Conservation (phyloP, 1,139 yeast species). For the Meyerozyma athensensis region DNA sequence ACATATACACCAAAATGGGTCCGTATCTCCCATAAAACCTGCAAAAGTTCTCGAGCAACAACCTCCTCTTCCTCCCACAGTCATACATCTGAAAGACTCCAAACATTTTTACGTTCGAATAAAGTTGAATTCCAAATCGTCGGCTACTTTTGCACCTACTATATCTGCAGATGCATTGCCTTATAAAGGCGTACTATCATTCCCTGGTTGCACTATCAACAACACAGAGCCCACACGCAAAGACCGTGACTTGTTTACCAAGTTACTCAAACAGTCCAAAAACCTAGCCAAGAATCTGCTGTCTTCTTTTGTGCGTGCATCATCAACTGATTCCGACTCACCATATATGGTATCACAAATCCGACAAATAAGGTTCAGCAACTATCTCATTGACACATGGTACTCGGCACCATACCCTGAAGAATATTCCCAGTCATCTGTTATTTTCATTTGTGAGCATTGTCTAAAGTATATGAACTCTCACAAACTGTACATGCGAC, state of each 20-base stretch:
- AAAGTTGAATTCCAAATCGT: not conserved
- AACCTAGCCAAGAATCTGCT: slow-evolving; percentile 9
- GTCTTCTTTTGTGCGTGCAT: slow-evolving; percentile 2
- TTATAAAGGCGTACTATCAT: slow-evolving; percentile 58
- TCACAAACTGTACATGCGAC: slow-evolving; percentile 64
- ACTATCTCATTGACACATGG: slow-evolving; percentile 82
- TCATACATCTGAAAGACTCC: too few relatives aligned
- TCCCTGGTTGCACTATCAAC: slow-evolving; percentile 56
- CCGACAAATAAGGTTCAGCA: slow-evolving; percentile 61
- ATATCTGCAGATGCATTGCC: slow-evolving; percentile 31
- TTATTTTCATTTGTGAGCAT: slow-evolving; percentile 74
- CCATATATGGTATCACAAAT: slow-evolving; percentile 25
- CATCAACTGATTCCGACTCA: not conserved
- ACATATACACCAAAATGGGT: not conserved
- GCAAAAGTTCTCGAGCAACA: too few relatives aligned
- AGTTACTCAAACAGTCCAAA: slow-evolving; percentile 22
- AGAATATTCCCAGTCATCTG: slow-evolving; percentile 61
- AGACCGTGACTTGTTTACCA: slow-evolving; percentile 48
- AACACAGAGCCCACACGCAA: slow-evolving; percentile 54
- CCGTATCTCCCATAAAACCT: not conserved
- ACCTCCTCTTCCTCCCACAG: too few relatives aligned
- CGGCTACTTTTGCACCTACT: not conserved
- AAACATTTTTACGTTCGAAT: not conserved
- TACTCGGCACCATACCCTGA: slow-evolving; percentile 92
- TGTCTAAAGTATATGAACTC: slow-evolving; percentile 81